Evolutionary conservation across 2,329 filamentous ascomycete species (phyloP).

Genomic region (Fusarium sp.): DNA sequence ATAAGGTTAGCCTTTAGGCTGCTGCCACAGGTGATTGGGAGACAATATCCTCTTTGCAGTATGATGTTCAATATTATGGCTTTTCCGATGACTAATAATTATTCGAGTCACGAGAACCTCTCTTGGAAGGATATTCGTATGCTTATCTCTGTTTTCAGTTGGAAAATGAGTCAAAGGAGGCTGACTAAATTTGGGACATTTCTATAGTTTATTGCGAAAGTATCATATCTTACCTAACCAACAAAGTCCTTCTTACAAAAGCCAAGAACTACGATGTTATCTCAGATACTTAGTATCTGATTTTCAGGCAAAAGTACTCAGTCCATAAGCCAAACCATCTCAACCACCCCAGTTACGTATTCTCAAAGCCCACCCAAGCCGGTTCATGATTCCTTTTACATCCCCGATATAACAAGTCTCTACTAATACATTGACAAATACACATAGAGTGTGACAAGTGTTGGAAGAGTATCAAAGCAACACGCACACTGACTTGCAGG

Average conservation of each 20-base stretch:
- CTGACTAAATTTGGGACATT: no score
- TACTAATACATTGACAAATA: neutral
- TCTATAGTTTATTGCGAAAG: neutral
- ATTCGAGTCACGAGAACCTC: fast-evolving
- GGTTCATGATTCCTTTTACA: neutral
- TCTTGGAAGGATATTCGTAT: fast-evolving
- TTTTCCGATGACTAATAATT: neutral
- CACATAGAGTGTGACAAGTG: neutral
- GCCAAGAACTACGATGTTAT: fast-evolving
- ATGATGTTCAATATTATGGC: fast-evolving
- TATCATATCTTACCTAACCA: neutral
- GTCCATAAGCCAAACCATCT: neutral
- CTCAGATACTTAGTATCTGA: no score
- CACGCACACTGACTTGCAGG: fast-evolving
- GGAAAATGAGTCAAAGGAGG: no score
- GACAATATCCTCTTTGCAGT: no score
- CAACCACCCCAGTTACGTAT: neutral
- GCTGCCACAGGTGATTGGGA: neutral
- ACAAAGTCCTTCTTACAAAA: neutral
- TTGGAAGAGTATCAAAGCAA: neutral
- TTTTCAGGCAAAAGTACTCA: neutral
- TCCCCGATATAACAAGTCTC: neutral
- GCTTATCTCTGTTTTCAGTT: no score
- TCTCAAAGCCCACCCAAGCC: neutral
- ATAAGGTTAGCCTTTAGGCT: neutral